Evolutionary conservation across 2,329 filamentous ascomycete species (phyloP).

Genomic region (Ramularia endophylla): DNA sequence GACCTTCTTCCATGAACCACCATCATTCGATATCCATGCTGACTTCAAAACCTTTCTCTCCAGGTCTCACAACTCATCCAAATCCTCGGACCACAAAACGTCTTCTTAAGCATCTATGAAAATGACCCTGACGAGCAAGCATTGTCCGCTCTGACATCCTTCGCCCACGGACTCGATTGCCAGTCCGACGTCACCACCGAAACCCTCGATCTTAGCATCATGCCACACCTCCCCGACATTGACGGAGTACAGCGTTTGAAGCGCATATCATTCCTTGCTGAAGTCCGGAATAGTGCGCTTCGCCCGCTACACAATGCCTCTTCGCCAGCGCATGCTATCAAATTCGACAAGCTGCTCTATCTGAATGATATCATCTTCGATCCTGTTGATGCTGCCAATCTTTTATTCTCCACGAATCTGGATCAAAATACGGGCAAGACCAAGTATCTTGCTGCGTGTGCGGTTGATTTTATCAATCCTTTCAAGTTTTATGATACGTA

Average conservation of each 20-base stretch:
- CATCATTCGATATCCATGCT: too few relatives aligned
- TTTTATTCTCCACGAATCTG: slow-evolving; percentile 59
- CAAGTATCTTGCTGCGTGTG: slow-evolving; percentile 62
- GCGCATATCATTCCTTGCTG: slow-evolving; percentile 66
- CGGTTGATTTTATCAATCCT: slow-evolving; percentile 62
- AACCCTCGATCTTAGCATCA: slow-evolving; percentile 50
- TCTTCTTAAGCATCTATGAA: slow-evolving; percentile 68
- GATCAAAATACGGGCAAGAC: slow-evolving; percentile 44
- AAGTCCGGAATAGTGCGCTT: slow-evolving; percentile 65
- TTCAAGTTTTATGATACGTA: slow-evolving; percentile 69
- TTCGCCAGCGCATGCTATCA: slow-evolving; percentile 33
- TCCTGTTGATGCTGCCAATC: slow-evolving; percentile 52
- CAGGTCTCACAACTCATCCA: too few relatives aligned
- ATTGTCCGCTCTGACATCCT: slow-evolving; percentile 47
- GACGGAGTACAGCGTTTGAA: slow-evolving; percentile 60
- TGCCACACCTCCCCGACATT: slow-evolving; percentile 57
- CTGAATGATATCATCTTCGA: slow-evolving; percentile 64
- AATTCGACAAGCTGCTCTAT: slow-evolving; percentile 53
- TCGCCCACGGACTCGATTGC: slow-evolving; percentile 46
- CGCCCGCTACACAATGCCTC: slow-evolving; percentile 53
- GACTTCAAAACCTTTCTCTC: too few relatives aligned
- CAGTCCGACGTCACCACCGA: slow-evolving; percentile 52
- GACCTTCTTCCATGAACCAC: too few relatives aligned
- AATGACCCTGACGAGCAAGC: slow-evolving; percentile 59
- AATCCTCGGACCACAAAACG: slow-evolving; percentile 61